Base-by-base conservation (phyloP, 805 yeast genomes). In the Metschnikowia continentalis region DNA sequence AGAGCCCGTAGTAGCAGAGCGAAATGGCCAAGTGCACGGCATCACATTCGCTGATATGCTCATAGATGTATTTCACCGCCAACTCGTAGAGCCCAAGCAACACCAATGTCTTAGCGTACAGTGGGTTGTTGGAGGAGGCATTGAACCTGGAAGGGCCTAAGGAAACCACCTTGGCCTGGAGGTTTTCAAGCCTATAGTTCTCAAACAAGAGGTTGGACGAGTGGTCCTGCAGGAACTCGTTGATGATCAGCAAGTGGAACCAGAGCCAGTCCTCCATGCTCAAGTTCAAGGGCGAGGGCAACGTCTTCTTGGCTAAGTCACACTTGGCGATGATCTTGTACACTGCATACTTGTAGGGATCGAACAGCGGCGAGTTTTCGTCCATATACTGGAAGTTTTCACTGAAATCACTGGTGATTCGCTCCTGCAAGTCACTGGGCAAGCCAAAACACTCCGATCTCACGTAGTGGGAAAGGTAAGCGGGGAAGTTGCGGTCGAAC, bases 241-340 rank as follows among this genome's bases (percentile, higher is more conserved):
- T 80, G 14, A 88, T 81, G 30, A 92, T 75, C 68, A 83, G 78
- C 50, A 94, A 76, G 68, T 94, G 97, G 64, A 88, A 81, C 99
- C 99, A 92, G 46, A 92, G 67, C 98, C 98, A 92, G 70, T 92
- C 98, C 67, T 92, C 98, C 44, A 91, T 81, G 52, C 95, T 88
- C 35, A 83, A 69, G 36, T 86, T 79, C 32, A 92, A 80, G 36
- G 80, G 73, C n/a, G 83, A 66, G 35, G 95, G 82, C 59, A 91
- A 71, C 55, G 80, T 72, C 67, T 83, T 82, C 67, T 84, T 76
- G 44, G 86, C 74, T 62, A 86, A 63, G 70, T 84, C 84, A 67
- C 97, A 90, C 66, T 94, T 85, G n/a, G 98, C 98, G 51, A 92
- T 79, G 23, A 94, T 78, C 68, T 94, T 92, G 72, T 89, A 94